Conservation (phyloP, 805 yeast genomes). For the Yamadazyma scolyti region DNA sequence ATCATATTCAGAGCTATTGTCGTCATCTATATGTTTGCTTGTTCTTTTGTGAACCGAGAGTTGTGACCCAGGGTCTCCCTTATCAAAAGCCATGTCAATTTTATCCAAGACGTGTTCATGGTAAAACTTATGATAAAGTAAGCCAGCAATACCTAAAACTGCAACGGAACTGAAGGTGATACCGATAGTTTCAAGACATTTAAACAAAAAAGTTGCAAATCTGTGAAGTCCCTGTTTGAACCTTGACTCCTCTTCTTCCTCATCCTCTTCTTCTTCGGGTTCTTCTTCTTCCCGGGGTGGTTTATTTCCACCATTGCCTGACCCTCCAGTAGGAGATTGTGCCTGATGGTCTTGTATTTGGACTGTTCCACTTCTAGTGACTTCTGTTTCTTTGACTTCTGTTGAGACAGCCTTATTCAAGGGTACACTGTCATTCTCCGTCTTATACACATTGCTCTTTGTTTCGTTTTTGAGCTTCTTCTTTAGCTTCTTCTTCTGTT, state of each 20-base stretch:
- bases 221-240: constrained; percentile 17
- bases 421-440: constrained; percentile 9
- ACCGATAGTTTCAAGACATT: constrained; percentile 63
- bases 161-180: constrained; percentile 67
- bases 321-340: neutral
- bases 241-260: constrained; percentile 13
- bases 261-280: constrained; percentile 13
- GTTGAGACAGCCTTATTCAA: constrained; percentile 7
- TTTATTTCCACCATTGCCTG: constrained; percentile 9
- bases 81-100: constrained; percentile 63
- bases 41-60: constrained; percentile 51
- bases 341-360: no score
- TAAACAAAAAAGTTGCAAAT: constrained; percentile 26
- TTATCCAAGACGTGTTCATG: constrained; percentile 56
- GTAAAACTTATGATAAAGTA: constrained; percentile 64
- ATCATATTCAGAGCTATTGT: constrained; percentile 11
- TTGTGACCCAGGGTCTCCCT: constrained; percentile 63
- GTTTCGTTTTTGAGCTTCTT: constrained; percentile 16
- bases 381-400: constrained; percentile 5
- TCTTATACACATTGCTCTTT: constrained; percentile 9
- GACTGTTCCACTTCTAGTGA: constrained; percentile 1
- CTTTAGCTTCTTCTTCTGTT: constrained; percentile 22
- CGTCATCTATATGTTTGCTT: constrained; percentile 22
- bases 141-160: constrained; percentile 68
- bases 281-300: constrained; percentile 12